Percentiles rank a stretch among this genome's conserved stretches.
phyloP scores from a whole-genome alignment of 306 rosid species.

The Crotalaria pallida region DNA sequence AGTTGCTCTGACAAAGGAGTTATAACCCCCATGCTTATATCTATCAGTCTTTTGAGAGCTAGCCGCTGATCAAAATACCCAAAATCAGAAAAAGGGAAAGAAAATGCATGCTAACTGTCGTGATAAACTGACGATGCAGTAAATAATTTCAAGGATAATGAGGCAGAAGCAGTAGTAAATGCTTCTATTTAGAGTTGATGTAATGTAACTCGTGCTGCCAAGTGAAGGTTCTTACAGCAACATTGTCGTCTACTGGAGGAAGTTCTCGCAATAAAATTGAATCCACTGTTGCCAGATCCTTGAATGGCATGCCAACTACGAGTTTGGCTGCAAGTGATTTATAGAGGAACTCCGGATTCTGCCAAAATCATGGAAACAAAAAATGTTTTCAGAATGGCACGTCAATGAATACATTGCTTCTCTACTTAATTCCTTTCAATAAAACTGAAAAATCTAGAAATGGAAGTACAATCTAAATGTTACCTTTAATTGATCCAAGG shows the following conservation, averaged over 20 bases:
- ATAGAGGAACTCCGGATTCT: slow-evolving; percentile 88
- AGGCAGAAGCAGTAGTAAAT: neutral
- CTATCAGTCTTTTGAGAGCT: slow-evolving; percentile 85
- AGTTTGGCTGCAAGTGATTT: slow-evolving; percentile 89
- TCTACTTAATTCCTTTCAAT: neutral
- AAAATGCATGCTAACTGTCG: slow-evolving; percentile 10
- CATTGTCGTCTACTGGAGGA: slow-evolving; percentile 64
- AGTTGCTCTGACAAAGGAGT: slow-evolving; percentile 92
- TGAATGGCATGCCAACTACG: slow-evolving; percentile 93
- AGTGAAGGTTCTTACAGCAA: slow-evolving; percentile 61
- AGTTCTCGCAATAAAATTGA: slow-evolving; percentile 85
- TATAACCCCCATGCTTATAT: slow-evolving; percentile 83
- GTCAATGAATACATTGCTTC: neutral
- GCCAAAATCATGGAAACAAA: slow-evolving; percentile 21
- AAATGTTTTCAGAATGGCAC: neutral
- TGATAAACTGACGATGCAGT: neutral
- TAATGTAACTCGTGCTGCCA: neutral
- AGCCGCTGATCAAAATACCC: slow-evolving; percentile 58
- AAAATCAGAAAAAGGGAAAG: slow-evolving; percentile 6
- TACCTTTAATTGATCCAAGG: slow-evolving; percentile 90
- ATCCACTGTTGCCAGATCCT: slow-evolving; percentile 98
- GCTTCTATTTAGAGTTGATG: slow-evolving; percentile 10
- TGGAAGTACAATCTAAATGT: neutral
- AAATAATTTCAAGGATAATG: slow-evolving; percentile 4
- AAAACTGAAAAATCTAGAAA: neutral